Base-by-base conservation (phyloP, 108 stramenopile species). In the Skeletonema grethae region DNA sequence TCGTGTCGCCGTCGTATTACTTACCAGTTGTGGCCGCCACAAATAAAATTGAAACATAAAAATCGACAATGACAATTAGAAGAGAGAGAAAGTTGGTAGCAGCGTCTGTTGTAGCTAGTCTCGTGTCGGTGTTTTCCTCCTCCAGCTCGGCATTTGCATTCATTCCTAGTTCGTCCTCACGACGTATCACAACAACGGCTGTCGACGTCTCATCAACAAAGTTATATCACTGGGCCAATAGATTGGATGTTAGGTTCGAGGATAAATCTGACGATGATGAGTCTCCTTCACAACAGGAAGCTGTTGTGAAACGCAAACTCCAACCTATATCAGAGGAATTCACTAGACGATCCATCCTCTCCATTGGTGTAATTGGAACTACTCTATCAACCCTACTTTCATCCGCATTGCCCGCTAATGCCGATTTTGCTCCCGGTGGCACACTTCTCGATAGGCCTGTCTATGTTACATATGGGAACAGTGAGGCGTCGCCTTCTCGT, bases 371-470 rank as follows among this genome's bases (percentile, higher is more conserved):
- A 15, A 39, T 59, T 2, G 59, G 48, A 6, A 58, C 30, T n/a
- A 58, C 75, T 24, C 24, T 48, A 22, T 45, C 36, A 5, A 43
- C 64, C 22, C 36, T 79, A 58, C 46, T 60, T 31, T 67, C 77
- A 12, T 18, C 72, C 7, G 29, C 48, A 1, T 34, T 63, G 4
- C 62, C 70, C 1, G 76, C 76, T 32, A 55, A 71, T 45, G 76
- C 76, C 10, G 76, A 77, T 38, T 93, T 93, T 75, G 85, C 92
- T 20, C 89, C 89, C 0, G 92, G 92, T 13, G 89, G 92, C 4
- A 90, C 92, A 20, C 79, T 93, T 12, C 88, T 93, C 12, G 89
- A 93, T 50, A 83, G 86, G n/a, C 64, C 77, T 9, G 82, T 93
- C 2, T 84, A 79, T 11, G 78, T 86, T 25, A 76, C 69, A 1